phyloP scores from a whole-genome alignment of 345 rosid genomes.

The Mallotus nudiflorus region DNA sequence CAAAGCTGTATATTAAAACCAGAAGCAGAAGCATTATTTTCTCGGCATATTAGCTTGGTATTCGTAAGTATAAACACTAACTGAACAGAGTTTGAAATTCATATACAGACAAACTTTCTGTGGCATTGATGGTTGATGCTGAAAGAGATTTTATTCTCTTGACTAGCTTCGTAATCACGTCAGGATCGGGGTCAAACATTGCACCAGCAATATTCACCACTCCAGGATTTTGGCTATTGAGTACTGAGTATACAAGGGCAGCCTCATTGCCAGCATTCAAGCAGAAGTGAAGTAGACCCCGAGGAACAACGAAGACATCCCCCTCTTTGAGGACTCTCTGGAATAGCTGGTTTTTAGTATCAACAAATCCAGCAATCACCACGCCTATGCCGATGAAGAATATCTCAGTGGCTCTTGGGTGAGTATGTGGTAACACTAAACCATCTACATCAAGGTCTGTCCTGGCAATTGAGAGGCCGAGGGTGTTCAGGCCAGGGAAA shows the following conservation, averaged over 20 bases:
- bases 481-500: slow-evolving; percentile 83
- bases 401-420: slow-evolving; percentile 79
- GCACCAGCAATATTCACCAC: slow-evolving; percentile 47
- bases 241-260: slow-evolving; percentile 54
- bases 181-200: slow-evolving; percentile 32
- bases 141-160: slow-evolving; percentile 31
- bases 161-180: slow-evolving; percentile 24
- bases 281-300: slow-evolving; percentile 66
- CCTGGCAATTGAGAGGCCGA: slow-evolving; percentile 71
- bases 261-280: slow-evolving; percentile 53
- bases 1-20: background rate
- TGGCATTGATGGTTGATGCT: slow-evolving; percentile 7
- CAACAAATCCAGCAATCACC: slow-evolving; percentile 69
- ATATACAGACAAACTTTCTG: slow-evolving; percentile 1
- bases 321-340: slow-evolving; percentile 49
- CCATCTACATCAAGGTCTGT: slow-evolving; percentile 67
- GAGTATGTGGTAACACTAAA: slow-evolving; percentile 57
- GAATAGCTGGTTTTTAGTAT: slow-evolving; percentile 52
- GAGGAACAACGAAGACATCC: slow-evolving; percentile 69
- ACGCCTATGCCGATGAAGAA: slow-evolving; percentile 54
- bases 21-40: background rate
- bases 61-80: slow-evolving; percentile 1
- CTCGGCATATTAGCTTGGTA: background rate
- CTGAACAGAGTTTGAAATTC: slow-evolving; percentile 1
- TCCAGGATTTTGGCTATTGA: slow-evolving; percentile 85